Base-by-base conservation (phyloP, 2,329 filamentous ascomycete genomes). In the Ophiocordyceps camponoti-saundersi region DNA sequence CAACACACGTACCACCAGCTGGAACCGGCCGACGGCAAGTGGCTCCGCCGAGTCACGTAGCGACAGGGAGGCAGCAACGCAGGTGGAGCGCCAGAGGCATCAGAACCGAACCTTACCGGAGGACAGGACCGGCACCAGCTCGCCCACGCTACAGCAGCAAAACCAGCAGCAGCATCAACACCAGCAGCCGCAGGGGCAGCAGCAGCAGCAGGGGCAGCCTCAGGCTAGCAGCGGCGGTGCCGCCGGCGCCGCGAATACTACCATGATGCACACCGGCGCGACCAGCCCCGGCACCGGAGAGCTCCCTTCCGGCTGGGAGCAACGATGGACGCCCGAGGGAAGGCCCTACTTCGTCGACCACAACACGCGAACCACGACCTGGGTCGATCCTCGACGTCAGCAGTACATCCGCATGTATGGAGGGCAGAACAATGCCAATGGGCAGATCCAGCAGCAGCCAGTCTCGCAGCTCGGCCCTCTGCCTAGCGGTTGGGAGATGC, bases 401-500 rank as follows among this genome's bases (percentile, higher is more conserved):
- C 92, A 98, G 64, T 98, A 95, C 66, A 96, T 98, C 50, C 77
- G 92, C 49, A 95, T 96, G 85, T 98, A 98, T 60, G 77, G 77
- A 30, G 90, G 89, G 2, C 85, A 90, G 56, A 92, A 87, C 64
- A 85, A 82, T 51, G 78, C 80, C 55, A 88, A 82, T 56, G 89
- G 86, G 44, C 84, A 81, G 46, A 95, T 96, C 53, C 90, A 96
- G 64, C 90, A 95, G 61, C 92, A 98, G 65, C 90, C 92, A 1
- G 92, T 98, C 2, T 96, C 92, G 2, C 92, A 98, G 62, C 76
- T 98, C 43, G 92, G 92, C 4, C 92, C 92, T 23, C 67, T 98
- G 44, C 92, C 92, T 3, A 96, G 92, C 58, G 92, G 92, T 3
- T 98, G 92, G 92, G 92, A 98, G 72, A 98, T 98, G 92, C 86